phyloP scores from a whole-genome alignment of 441 rosid species.

The Gossypium schwendimanii region DNA sequence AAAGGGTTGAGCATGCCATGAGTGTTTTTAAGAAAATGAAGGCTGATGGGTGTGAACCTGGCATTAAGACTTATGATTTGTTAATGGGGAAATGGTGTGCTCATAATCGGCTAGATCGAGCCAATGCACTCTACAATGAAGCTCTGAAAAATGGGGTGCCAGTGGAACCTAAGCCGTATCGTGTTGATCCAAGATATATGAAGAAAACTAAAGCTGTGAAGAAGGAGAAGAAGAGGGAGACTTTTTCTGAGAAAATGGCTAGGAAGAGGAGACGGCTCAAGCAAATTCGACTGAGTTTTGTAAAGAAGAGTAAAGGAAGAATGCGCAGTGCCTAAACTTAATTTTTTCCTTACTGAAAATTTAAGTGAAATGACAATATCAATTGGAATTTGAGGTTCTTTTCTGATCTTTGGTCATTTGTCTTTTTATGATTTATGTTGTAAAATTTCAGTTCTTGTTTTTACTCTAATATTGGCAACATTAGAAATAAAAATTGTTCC shows the following conservation, averaged over 20 bases:
- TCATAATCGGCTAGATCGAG: constrained; percentile 59
- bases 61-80: constrained; percentile 67
- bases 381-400: not conserved
- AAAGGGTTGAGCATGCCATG: constrained; percentile 92
- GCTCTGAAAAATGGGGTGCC: constrained; percentile 53
- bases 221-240: constrained; percentile 78
- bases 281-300: constrained; percentile 79
- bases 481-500: not conserved
- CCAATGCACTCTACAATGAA: constrained; percentile 62
- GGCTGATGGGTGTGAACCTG: constrained; percentile 60
- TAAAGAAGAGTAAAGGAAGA: constrained; percentile 67
- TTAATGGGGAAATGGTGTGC: constrained; percentile 71
- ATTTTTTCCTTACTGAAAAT: not conserved
- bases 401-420: constrained; percentile 1
- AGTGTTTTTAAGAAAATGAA: constrained; percentile 75
- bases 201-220: constrained; percentile 55
- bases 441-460: not conserved
- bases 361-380: not conserved
- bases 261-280: constrained; percentile 77
- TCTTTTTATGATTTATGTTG: not conserved
- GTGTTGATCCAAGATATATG: constrained; percentile 51
- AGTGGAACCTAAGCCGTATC: constrained; percentile 62
- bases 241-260: constrained; percentile 85
- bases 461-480: not conserved
- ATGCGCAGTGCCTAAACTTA: constrained; percentile 13